Percentiles rank a stretch among this genome's conserved stretches.
Conservation (phyloP, 2,329 filamentous ascomycete genomes). For the Aspergillus sp. region DNA sequence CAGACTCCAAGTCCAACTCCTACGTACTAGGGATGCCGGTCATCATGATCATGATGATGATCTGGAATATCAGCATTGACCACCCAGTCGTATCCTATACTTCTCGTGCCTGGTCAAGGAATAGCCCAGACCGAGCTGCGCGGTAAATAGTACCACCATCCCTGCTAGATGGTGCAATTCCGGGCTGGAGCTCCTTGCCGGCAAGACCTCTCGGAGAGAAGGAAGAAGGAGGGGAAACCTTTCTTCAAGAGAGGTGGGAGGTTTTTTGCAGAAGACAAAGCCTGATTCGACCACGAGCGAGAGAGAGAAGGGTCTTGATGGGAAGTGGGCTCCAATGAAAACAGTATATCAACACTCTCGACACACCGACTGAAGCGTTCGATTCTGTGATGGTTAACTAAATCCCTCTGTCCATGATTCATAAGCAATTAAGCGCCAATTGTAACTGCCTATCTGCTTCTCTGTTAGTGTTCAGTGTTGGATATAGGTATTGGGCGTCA, state of each 20-base stretch:
- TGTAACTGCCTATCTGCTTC: background rate
- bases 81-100: background rate
- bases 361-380: conserved; percentile 3
- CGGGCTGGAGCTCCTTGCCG: background rate
- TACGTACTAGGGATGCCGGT: background rate
- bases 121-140: background rate
- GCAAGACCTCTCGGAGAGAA: background rate
- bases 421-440: conserved; percentile 1
- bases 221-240: background rate
- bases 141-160: background rate
- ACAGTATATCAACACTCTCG: conserved; percentile 2
- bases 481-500: background rate
- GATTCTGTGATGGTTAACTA: background rate
- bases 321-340: conserved; percentile 14
- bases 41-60: background rate
- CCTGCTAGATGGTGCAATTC: background rate
- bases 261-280: conserved; percentile 4
- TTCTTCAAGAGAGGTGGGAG: background rate
- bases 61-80: background rate
- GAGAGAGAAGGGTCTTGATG: conserved; percentile 8
- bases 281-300: conserved; percentile 9
- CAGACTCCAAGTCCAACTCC: background rate
- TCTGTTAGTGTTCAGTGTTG: background rate
- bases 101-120: background rate
- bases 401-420: background rate